phyloP scores from a whole-genome alignment of 768 basidiomycete species.

The Termitomyces sp. region DNA sequence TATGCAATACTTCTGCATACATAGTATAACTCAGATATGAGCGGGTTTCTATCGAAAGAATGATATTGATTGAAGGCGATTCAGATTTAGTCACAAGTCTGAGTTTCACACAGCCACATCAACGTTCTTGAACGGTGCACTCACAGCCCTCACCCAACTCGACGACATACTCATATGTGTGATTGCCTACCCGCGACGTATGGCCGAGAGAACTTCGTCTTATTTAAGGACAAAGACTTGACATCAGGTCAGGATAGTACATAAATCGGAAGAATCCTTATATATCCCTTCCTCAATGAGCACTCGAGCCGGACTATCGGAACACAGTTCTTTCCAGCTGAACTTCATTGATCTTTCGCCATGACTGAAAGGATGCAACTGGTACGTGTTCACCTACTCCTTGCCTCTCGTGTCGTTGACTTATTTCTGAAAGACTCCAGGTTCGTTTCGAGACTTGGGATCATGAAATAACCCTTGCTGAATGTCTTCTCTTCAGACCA shows the following conservation, averaged over 20 bases:
- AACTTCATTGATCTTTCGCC: neutral
- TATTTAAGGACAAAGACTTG: neutral
- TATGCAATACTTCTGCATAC: neutral
- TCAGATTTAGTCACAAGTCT: no score
- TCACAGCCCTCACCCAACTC: neutral
- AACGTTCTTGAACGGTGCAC: neutral
- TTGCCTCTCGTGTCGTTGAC: neutral
- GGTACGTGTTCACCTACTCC: neutral
- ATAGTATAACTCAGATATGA: neutral
- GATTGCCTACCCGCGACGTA: neutral
- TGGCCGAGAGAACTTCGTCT: neutral
- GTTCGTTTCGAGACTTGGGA: neutral
- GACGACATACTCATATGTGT: neutral
- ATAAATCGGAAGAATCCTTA: neutral
- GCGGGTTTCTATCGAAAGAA: neutral
- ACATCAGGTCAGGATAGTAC: neutral
- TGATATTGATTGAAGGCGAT: no score
- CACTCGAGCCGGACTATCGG: neutral
- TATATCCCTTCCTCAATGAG: neutral
- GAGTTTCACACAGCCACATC: conserved; percentile 6
- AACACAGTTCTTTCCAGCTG: neutral
- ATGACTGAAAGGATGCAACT: conserved; percentile 6
- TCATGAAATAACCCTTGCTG: neutral
- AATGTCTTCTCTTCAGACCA: conserved; percentile 2
- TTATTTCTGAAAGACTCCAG: conserved; percentile 3